A percentile compares a stretch with the other conserved stretches of the same genome.
phyloP scores from a whole-genome alignment of 2,329 filamentous ascomycete genomes.

The Botrytis galanthina region DNA sequence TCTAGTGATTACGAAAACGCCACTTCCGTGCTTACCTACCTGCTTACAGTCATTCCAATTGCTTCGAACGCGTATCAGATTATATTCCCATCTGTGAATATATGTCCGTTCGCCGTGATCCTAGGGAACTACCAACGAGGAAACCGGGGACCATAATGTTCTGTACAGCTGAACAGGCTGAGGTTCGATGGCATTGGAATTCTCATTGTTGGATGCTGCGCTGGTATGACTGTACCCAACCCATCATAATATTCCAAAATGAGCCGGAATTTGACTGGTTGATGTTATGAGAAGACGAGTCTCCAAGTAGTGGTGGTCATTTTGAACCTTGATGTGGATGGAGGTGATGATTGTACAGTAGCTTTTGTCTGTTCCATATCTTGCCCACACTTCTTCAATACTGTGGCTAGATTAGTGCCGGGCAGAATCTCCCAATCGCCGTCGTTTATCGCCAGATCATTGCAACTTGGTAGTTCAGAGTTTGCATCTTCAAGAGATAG shows the following conservation, averaged over 20 bases:
- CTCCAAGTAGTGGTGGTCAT: background rate
- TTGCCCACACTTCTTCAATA: background rate
- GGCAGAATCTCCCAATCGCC: background rate
- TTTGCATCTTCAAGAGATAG: background rate
- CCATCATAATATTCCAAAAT: background rate
- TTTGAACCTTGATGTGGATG: background rate
- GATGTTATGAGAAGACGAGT: background rate
- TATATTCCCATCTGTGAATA: background rate
- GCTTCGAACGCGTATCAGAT: background rate
- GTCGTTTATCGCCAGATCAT: background rate
- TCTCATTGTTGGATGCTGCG: background rate
- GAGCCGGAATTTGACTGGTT: background rate
- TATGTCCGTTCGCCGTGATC: background rate
- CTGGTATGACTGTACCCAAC: slow-evolving; percentile 10
- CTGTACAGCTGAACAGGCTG: background rate
- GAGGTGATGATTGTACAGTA: background rate
- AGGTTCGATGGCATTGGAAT: background rate
- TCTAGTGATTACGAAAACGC: background rate
- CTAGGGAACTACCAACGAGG: background rate
- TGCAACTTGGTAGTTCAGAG: background rate
- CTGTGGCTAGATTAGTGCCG: background rate
- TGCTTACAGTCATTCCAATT: background rate
- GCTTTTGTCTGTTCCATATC: background rate
- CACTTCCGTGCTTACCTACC: background rate
- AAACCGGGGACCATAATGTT: background rate